A percentile compares a stretch with the other conserved stretches of the same genome.
These are phyloP conservation scores for Canna indica DNA, from an alignment of 176 grass and related monocot species.

Conservation along the genomic window DNA sequence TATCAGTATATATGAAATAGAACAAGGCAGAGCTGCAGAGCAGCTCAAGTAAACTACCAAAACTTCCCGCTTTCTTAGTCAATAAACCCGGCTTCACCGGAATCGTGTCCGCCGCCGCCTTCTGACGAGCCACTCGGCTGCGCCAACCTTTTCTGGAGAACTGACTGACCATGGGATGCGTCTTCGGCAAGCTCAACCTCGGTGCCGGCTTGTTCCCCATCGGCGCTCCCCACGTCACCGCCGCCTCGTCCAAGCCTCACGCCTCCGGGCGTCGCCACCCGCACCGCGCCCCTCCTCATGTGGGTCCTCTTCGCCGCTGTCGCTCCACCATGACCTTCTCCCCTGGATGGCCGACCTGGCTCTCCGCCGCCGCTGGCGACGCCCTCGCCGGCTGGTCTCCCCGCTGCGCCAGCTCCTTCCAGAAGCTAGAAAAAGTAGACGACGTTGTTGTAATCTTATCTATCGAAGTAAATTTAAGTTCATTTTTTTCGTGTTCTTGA, in stretches of 20 bases:
- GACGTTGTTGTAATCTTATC: not conserved
- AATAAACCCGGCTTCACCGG: not conserved
- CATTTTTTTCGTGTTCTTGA: slow-evolving; percentile 9
- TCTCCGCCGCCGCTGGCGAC: slow-evolving; percentile 64
- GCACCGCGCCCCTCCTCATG: not conserved
- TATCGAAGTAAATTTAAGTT: slow-evolving; percentile 22
- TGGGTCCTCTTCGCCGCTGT: slow-evolving; percentile 23
- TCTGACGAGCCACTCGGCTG: not conserved
- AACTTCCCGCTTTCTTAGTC: no score
- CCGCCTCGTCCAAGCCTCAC: not conserved
- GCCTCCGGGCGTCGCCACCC: not conserved
- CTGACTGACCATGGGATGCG: slow-evolving; percentile 61
- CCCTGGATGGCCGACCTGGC: slow-evolving; percentile 68
- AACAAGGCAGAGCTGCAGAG: no score
- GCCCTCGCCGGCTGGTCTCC: slow-evolving; percentile 60
- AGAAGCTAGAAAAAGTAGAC: slow-evolving; percentile 81
- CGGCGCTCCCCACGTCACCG: not conserved
- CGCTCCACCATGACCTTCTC: slow-evolving; percentile 26
- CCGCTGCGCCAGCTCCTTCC: slow-evolving; percentile 71
- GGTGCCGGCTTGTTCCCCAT: slow-evolving; percentile 43
- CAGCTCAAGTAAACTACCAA: no score
- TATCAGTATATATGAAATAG: no score
- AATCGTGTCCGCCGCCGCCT: slow-evolving; percentile 1
- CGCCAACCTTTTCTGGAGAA: not conserved
- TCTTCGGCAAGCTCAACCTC: slow-evolving; percentile 57